These are phyloP conservation scores for Chytriomyces sp. DNA, from an alignment of 192 early-diverging fungal genomes.

Conservation along the genomic window DNA sequence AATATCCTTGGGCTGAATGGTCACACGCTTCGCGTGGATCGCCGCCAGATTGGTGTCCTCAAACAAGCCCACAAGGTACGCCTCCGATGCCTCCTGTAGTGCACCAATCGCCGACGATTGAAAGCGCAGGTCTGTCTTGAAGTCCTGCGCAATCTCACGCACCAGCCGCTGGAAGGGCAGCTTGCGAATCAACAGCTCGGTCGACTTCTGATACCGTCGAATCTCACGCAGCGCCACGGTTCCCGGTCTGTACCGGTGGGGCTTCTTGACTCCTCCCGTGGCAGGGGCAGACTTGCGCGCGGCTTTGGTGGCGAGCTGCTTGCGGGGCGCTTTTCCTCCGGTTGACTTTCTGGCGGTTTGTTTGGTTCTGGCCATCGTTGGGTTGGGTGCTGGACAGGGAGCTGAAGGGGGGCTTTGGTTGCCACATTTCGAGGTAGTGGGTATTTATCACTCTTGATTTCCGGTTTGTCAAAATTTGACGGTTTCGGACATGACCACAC, in stretches of 20 bases:
- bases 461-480: not conserved
- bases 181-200: conserved; percentile 85
- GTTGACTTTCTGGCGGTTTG: conserved; percentile 99
- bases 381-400: conserved; percentile 6
- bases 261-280: conserved; percentile 84
- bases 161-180: conserved; percentile 91
- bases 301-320: conserved; percentile 94
- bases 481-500: not conserved
- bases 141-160: conserved; percentile 99
- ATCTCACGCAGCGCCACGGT: conserved; percentile 86
- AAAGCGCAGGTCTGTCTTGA: conserved; percentile 99
- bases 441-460: too few relatives aligned
- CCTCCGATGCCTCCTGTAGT: conserved; percentile 94
- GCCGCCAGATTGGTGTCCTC: conserved; percentile 97
- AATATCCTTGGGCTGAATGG: too few relatives aligned
- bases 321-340: conserved; percentile 98
- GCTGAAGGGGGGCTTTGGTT: not conserved
- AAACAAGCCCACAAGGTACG: conserved; percentile 57
- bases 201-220: conserved; percentile 84
- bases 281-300: conserved; percentile 96
- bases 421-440: not conserved
- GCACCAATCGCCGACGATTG: conserved; percentile 99
- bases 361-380: conserved; percentile 73
- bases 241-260: conserved; percentile 81
- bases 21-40: conserved; percentile 98